Evolutionary conservation across 1,284 basidiomycete species (phyloP).

Genomic region (Fomitopsis betulina): DNA sequence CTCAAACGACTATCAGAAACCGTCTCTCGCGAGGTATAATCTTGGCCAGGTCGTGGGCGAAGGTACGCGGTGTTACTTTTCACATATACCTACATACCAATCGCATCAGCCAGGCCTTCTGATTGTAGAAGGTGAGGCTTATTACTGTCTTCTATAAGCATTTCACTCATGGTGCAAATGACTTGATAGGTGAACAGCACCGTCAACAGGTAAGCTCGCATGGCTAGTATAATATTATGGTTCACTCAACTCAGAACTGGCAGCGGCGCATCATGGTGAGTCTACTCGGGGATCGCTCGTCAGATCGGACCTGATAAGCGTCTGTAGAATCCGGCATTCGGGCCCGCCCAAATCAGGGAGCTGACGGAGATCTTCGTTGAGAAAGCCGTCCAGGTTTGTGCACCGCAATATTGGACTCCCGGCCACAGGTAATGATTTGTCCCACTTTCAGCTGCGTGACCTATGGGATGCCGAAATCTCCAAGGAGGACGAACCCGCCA

Average conservation of each 20-base stretch:
- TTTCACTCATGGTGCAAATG: neutral
- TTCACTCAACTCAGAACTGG: neutral
- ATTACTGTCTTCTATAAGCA: neutral
- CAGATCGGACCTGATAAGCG: too few relatives aligned
- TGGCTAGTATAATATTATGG: neutral
- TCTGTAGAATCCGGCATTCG: conserved; percentile 52
- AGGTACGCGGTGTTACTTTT: conserved; percentile 24
- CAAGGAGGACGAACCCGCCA: conserved; percentile 9
- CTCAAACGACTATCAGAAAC: conserved; percentile 43
- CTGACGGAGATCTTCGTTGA: conserved; percentile 49
- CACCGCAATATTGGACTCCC: neutral
- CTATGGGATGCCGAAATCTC: conserved; percentile 15
- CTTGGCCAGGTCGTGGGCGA: conserved; percentile 38
- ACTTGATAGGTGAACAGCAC: conserved; percentile 11
- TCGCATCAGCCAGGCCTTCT: neutral
- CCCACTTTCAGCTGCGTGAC: conserved; percentile 23
- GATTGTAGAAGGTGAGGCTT: neutral
- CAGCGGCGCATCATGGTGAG: conserved; percentile 14
- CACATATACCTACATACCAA: neutral
- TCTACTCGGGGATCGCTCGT: neutral
- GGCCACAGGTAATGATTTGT: too few relatives aligned
- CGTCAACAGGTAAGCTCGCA: conserved; percentile 10
- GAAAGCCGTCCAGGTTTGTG: conserved; percentile 45
- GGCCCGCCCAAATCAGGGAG: conserved; percentile 46
- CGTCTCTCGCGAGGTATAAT: conserved; percentile 30